Evolutionary conservation across 257 asterid genomes (phyloP).

Genomic region (Osmanthus fragrans): DNA sequence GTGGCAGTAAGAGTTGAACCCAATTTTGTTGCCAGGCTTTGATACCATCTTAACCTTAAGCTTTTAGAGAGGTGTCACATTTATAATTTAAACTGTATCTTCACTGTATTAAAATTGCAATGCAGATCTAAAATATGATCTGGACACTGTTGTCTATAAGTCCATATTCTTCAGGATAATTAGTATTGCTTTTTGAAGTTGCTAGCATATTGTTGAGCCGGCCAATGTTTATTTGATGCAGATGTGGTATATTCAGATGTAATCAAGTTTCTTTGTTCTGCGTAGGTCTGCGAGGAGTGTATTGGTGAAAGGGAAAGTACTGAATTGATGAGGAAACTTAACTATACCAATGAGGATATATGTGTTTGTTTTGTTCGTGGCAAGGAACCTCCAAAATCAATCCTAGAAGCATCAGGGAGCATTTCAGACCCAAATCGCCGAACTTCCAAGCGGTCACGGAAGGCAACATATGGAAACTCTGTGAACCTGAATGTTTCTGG

Average conservation of each 20-base stretch:
- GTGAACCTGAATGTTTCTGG: constrained; percentile 83
- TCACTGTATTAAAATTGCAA: not conserved
- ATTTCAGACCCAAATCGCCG: constrained; percentile 72
- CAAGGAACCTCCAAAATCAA: constrained; percentile 93
- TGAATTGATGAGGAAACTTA: constrained; percentile 83
- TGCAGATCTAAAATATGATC: not conserved
- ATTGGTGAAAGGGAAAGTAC: constrained; percentile 90
- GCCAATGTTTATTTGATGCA: constrained; percentile 10
- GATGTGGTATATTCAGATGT: constrained; percentile 15
- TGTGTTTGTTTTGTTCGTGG: constrained; percentile 79
- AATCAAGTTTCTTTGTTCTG: constrained; percentile 17
- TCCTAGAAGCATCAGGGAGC: constrained; percentile 79
- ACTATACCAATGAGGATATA: constrained; percentile 82
- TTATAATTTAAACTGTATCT: not conserved
- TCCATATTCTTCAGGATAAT: not conserved
- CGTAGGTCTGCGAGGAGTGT: constrained; percentile 94
- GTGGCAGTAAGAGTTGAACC: not conserved
- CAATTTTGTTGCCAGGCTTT: not conserved
- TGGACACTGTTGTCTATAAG: not conserved
- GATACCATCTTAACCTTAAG: not conserved
- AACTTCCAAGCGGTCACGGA: constrained; percentile 90
- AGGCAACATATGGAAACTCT: constrained; percentile 77
- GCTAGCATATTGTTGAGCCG: constrained; percentile 12
- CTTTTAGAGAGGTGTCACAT: not conserved
- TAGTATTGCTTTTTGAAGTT: not conserved